Base-by-base conservation (phyloP, 208 protist species). In the Leishmania mexicana region DNA sequence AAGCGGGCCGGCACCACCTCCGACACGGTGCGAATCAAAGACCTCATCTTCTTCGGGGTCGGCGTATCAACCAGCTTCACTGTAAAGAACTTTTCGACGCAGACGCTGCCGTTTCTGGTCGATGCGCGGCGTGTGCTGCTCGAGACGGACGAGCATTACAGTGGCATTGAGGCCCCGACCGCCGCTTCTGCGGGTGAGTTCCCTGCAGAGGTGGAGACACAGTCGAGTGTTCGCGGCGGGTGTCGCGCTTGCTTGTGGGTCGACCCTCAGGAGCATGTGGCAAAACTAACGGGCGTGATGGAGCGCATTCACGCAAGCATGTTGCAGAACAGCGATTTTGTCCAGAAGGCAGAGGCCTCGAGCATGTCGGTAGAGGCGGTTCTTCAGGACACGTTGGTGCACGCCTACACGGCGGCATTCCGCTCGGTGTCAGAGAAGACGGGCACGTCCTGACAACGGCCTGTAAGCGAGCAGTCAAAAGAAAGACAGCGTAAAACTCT, bases 1-100 rank as follows among this genome's bases (percentile, higher is more conserved):
- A 85, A 81, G 51, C 35, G 60, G 28, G 67, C 67, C 17, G 64
- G 77, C 11, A 57, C 64, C 28, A 58, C 62, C 0, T 65, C 78
- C 7, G 64, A 79, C 65, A 64, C 64, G 45, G 83, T 88, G 57
- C 80, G 78, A 65, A 89, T 87, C 28, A 87, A 84, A 28, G 80
- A 92, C 6, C 84, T 81, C 19, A 78, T 96, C 31, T 95, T 86
- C 78, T 97, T 95, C 80, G 90, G 93, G 17, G 78, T 97, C 40
- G 89, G 93, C 53, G 80, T 83, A 15, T 74, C 65, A 10, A 97
- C 91, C 17, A 95, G 87, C 73, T 81, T 90, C 15, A 81, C 85
- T 0, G 87, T 95, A 40, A 94, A 93, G 78, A 85, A 80, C 60
- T 95, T 95, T 71, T 64, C 72, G 2, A 73, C 71, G 45, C 54